phyloP scores from a whole-genome alignment of 495 filamentous ascomycete genomes.

The Aspergillus nanangensis region DNA sequence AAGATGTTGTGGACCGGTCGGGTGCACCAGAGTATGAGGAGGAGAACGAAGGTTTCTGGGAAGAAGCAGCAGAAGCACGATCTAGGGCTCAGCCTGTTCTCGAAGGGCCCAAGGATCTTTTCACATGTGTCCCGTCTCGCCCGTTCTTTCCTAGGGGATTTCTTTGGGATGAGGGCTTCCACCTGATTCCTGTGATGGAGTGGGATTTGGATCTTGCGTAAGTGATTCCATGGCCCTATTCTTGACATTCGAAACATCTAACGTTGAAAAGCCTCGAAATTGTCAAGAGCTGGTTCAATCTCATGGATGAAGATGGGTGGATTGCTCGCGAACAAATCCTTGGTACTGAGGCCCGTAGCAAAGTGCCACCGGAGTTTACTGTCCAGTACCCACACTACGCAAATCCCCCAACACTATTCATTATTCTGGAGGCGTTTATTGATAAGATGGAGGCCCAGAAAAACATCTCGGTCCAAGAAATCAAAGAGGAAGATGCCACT shows the following conservation, averaged over 20 bases:
- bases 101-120: constrained; percentile 85
- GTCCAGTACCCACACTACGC: constrained; percentile 97
- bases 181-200: constrained; percentile 85
- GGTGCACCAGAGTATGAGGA: constrained; percentile 90
- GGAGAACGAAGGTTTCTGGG: constrained; percentile 96
- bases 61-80: constrained; percentile 77
- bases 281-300: constrained; percentile 89
- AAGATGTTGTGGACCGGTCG: constrained; percentile 82
- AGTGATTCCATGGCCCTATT: constrained; percentile 16
- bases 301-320: constrained; percentile 98
- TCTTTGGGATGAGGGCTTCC: constrained; percentile 97
- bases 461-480: constrained; percentile 16
- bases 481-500: constrained; percentile 20
- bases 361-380: constrained; percentile 94
- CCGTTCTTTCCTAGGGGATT: constrained; percentile 97
- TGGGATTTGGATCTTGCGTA: constrained; percentile 88
- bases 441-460: constrained; percentile 58
- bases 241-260: background rate
- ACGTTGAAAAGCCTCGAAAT: constrained; percentile 63
- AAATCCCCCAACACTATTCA: constrained; percentile 95
- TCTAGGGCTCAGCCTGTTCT: constrained; percentile 55
- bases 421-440: constrained; percentile 78
- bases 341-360: constrained; percentile 88
- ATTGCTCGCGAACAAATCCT: constrained; percentile 96
- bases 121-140: constrained; percentile 87